phyloP scores from a whole-genome alignment of 495 filamentous ascomycete species.

The Extremus antarcticus region DNA sequence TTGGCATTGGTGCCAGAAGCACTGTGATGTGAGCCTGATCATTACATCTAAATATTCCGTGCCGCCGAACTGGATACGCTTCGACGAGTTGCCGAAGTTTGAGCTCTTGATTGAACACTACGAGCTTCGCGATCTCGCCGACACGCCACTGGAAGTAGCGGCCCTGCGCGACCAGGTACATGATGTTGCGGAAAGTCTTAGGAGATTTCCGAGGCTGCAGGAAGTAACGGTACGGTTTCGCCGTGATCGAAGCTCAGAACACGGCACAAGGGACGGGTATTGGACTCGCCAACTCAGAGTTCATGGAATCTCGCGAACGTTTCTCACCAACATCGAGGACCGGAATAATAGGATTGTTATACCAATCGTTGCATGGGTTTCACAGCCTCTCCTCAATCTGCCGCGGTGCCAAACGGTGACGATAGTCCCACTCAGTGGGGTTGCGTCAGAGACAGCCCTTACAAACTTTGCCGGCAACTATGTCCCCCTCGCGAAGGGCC shows the following conservation, averaged over 20 bases:
- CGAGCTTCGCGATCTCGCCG: background rate
- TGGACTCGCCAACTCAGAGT: background rate
- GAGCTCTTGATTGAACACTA: background rate
- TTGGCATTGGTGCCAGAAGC: background rate
- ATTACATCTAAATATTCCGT: background rate
- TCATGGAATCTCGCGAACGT: background rate
- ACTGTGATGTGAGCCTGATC: background rate
- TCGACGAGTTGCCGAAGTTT: background rate
- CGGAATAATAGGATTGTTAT: no score
- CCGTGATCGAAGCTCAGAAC: background rate
- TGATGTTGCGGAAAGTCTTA: background rate
- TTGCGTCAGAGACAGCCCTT: background rate
- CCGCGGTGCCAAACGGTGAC: background rate
- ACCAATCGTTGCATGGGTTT: background rate
- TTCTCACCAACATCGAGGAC: background rate
- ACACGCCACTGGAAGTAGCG: background rate
- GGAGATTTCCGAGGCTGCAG: background rate
- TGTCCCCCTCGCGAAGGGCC: background rate
- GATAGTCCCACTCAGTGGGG: background rate
- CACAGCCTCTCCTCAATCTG: background rate
- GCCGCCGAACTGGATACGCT: background rate
- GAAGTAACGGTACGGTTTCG: background rate
- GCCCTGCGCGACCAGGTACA: background rate
- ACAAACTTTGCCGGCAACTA: background rate
- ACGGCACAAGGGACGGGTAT: background rate